These are phyloP conservation scores for Magnolia changhungtana DNA, from an alignment of 164 flowering plant species.

Conservation along the genomic window DNA sequence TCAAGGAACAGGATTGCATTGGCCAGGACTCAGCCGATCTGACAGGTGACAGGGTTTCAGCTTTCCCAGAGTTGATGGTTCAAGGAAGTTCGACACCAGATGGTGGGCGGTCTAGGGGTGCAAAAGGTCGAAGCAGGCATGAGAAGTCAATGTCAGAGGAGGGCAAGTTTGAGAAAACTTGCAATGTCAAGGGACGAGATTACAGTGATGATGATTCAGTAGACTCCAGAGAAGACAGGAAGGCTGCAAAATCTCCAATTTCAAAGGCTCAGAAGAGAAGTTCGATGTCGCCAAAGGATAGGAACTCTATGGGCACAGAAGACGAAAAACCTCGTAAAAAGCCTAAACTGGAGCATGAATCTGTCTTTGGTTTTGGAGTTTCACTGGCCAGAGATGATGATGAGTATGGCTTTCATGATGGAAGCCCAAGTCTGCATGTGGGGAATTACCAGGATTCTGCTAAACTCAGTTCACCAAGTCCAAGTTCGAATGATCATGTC, in stretches of 20 bases:
- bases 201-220: background rate
- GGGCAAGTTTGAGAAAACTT: slow-evolving; percentile 2
- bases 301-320: slow-evolving; percentile 5
- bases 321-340: slow-evolving; percentile 3
- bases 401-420: slow-evolving; percentile 2
- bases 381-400: slow-evolving; percentile 17
- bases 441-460: slow-evolving; percentile 11
- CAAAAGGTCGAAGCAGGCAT: slow-evolving; percentile 5
- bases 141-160: slow-evolving; percentile 11
- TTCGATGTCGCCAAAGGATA: background rate
- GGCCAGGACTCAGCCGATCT: background rate
- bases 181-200: slow-evolving; percentile 4
- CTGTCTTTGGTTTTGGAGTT: background rate
- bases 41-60: background rate
- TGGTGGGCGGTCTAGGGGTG: slow-evolving; percentile 1
- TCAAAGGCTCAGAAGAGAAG: background rate
- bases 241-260: background rate
- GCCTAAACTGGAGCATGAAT: slow-evolving; percentile 10
- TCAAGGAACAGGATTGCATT: background rate
- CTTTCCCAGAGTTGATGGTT: background rate
- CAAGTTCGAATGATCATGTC: slow-evolving; percentile 10
- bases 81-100: background rate
- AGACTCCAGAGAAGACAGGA: background rate
- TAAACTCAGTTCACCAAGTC: slow-evolving; percentile 4
- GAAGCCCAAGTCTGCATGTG: slow-evolving; percentile 7